Conservation (phyloP, 1,284 basidiomycete genomes). For the Boletus semigastroideus region DNA sequence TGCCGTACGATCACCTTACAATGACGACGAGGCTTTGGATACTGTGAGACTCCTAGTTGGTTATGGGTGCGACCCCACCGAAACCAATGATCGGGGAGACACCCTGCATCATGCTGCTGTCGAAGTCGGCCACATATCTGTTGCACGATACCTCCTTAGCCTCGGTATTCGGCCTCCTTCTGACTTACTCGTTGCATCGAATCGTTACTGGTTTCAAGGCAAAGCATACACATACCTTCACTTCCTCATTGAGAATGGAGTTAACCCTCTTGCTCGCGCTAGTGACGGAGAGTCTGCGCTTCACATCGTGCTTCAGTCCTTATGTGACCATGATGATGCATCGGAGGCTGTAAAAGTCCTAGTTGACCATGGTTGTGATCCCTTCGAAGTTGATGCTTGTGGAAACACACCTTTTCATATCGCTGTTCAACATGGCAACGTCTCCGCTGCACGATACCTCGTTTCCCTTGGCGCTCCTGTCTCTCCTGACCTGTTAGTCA, state of each 20-base stretch:
- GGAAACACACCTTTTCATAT: background rate
- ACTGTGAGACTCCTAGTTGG: background rate
- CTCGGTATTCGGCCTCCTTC: background rate
- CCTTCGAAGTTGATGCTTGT: background rate
- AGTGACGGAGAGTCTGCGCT: background rate
- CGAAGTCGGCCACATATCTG: background rate
- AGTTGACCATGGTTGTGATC: background rate
- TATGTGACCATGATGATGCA: background rate
- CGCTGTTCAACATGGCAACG: background rate
- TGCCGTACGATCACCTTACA: background rate
- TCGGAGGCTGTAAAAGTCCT: background rate
- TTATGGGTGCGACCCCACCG: background rate
- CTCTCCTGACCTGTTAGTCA: background rate
- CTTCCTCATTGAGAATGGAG: background rate
- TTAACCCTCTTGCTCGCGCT: background rate
- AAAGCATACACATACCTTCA: no score
- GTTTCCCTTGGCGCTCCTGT: background rate
- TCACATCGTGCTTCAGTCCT: background rate
- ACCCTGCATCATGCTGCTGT: background rate
- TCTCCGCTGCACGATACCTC: background rate
- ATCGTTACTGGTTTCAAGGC: background rate
- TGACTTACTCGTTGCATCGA: background rate
- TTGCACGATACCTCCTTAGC: background rate
- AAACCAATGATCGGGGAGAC: background rate
- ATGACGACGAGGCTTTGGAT: background rate